A percentile compares a stretch with the other conserved stretches of the same genome.
These are phyloP conservation scores for Corchorus capsularis DNA, from an alignment of 345 rosid genomes.

Conservation along the genomic window DNA sequence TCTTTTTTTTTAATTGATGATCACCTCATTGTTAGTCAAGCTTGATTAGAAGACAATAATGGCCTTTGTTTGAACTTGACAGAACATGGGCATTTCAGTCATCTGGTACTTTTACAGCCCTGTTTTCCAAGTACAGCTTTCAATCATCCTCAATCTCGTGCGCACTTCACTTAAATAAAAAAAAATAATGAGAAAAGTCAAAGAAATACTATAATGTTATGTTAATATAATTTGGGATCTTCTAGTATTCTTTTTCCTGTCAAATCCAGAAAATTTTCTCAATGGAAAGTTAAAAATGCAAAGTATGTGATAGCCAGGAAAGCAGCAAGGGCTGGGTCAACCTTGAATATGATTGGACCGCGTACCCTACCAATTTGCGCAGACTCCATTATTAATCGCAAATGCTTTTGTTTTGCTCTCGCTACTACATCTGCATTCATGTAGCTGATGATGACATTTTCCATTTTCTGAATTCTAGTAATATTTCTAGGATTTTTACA, in stretches of 20 bases:
- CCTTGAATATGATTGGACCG: not conserved
- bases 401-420: too few relatives aligned
- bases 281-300: not conserved
- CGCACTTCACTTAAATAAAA: not conserved
- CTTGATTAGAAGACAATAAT: not conserved
- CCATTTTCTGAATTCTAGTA: too few relatives aligned
- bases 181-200: not conserved
- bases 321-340: not conserved
- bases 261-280: not conserved
- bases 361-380: not conserved
- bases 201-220: not conserved
- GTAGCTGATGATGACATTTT: too few relatives aligned
- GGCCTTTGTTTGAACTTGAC: not conserved
- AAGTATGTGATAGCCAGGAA: not conserved
- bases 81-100: not conserved
- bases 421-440: too few relatives aligned
- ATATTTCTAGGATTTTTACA: too few relatives aligned
- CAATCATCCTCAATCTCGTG: slow-evolving; percentile 2
- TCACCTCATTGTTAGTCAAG: too few relatives aligned
- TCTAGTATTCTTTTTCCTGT: not conserved
- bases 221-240: not conserved
- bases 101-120: too few relatives aligned
- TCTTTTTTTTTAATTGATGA: too few relatives aligned
- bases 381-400: not conserved
- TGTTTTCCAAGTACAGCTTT: not conserved